Evolutionary conservation across 2,329 filamentous ascomycete genomes (phyloP).

Genomic region (Teratosphaeria nubilosa): DNA sequence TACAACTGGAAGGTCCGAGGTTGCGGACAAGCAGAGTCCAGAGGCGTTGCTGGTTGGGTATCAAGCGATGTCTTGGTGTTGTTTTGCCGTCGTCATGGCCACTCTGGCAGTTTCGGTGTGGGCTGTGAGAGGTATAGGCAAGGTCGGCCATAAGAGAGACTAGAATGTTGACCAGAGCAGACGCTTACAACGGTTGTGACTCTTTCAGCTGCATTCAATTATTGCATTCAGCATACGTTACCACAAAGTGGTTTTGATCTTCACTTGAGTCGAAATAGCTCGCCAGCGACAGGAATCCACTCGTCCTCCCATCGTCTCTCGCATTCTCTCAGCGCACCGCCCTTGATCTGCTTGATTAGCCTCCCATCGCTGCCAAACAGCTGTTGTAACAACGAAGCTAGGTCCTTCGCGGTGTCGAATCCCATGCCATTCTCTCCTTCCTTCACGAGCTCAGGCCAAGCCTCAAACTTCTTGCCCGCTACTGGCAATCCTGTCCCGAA

Average conservation of each 20-base stretch:
- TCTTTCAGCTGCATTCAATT: not conserved
- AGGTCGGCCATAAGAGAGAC: constrained; percentile 34
- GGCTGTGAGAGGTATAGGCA: constrained; percentile 35
- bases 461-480: constrained; percentile 69
- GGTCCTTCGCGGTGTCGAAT: constrained; percentile 60
- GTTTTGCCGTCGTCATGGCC: constrained; percentile 27
- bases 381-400: constrained; percentile 52
- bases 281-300: constrained; percentile 77
- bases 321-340: constrained; percentile 67
- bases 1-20: constrained; percentile 11
- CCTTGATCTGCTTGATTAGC: constrained; percentile 57
- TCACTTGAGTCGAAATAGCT: not conserved
- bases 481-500: constrained; percentile 91
- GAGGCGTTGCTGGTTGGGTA: constrained; percentile 33
- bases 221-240: not conserved
- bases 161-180: constrained; percentile 6
- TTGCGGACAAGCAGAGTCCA: constrained; percentile 22
- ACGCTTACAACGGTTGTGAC: not conserved
- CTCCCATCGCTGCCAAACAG: constrained; percentile 48
- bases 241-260: not conserved
- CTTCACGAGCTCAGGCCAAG: constrained; percentile 80
- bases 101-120: constrained; percentile 26
- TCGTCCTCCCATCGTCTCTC: constrained; percentile 78
- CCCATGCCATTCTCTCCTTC: constrained; percentile 80
- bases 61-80: constrained; percentile 33